phyloP scores from a whole-genome alignment of 768 basidiomycete species.

The Rhodotorula babjevae region DNA sequence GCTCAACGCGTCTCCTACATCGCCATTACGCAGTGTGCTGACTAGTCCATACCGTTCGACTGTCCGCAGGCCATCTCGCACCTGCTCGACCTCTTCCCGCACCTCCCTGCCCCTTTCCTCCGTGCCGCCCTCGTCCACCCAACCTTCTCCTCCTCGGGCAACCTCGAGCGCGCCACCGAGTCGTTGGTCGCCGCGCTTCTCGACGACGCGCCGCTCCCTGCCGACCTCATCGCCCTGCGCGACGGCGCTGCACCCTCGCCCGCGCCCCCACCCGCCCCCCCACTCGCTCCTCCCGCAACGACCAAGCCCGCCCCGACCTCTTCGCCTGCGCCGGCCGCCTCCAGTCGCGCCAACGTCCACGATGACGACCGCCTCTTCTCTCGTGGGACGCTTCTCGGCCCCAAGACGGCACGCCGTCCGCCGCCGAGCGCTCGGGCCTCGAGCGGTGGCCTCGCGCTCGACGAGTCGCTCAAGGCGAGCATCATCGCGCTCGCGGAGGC shows the following conservation, averaged over 20 bases:
- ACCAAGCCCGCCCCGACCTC: slow-evolving; percentile 29
- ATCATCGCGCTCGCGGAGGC: slow-evolving; percentile 72
- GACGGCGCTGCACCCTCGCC: slow-evolving; percentile 26
- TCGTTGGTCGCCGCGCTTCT: slow-evolving; percentile 66
- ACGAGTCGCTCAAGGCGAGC: slow-evolving; percentile 72
- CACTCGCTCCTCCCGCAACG: not conserved
- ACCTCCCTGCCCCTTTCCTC: slow-evolving; percentile 58
- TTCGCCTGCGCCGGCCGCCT: slow-evolving; percentile 33
- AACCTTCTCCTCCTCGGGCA: slow-evolving; percentile 39
- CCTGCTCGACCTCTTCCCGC: slow-evolving; percentile 71
- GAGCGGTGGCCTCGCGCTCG: not conserved
- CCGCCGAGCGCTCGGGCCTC: not conserved
- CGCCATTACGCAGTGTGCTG: too few species aligned
- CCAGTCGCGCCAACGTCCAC: slow-evolving; percentile 64
- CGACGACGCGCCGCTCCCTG: slow-evolving; percentile 61
- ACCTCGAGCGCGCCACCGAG: slow-evolving; percentile 58
- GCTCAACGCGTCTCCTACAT: too few species aligned
- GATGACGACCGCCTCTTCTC: slow-evolving; percentile 66
- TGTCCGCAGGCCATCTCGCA: slow-evolving; percentile 51
- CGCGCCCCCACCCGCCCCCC: slow-evolving; percentile 19
- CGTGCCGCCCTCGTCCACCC: slow-evolving; percentile 19
- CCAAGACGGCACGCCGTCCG: not conserved
- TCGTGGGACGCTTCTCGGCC: slow-evolving; percentile 4
- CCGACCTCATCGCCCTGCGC: slow-evolving; percentile 19
- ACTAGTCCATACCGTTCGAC: too few species aligned